Percentiles rank a stretch among this genome's conserved stretches.
phyloP scores from a whole-genome alignment of 2,329 filamentous ascomycete species.

The Penicillium sp. region DNA sequence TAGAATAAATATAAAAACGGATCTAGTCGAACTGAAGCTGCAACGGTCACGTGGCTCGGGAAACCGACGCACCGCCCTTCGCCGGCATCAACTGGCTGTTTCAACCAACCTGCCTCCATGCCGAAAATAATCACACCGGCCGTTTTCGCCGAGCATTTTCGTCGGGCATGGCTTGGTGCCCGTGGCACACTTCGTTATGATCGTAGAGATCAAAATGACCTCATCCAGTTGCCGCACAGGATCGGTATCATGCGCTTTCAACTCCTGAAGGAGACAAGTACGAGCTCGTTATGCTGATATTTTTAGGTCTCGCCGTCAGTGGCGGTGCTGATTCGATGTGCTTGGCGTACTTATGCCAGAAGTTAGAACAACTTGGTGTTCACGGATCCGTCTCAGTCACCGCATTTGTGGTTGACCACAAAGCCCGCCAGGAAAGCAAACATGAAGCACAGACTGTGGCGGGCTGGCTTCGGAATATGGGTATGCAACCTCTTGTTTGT shows the following conservation, averaged over 20 bases:
- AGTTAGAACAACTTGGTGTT: conserved; percentile 40
- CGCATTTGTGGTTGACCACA: conserved; percentile 66
- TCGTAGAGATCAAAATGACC: conserved; percentile 10
- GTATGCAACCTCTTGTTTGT: conserved; percentile 39
- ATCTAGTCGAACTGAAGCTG: not conserved
- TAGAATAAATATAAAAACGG: too few species aligned
- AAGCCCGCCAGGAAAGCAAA: conserved; percentile 58
- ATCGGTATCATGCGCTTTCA: conserved; percentile 24
- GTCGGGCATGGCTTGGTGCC: conserved; percentile 33
- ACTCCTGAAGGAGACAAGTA: not conserved
- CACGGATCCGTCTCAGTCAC: conserved; percentile 42
- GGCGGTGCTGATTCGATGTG: conserved; percentile 99
- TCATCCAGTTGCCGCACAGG: conserved; percentile 25
- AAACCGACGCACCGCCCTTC: conserved; percentile 7
- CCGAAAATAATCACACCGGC: conserved; percentile 28
- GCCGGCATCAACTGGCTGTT: conserved; percentile 1
- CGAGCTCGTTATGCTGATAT: conserved; percentile 7
- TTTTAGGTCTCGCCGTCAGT: conserved; percentile 77
- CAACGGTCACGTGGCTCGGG: not conserved
- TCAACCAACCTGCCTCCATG: conserved; percentile 11
- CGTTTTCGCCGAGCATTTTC: conserved; percentile 36
- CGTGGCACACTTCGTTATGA: conserved; percentile 15
- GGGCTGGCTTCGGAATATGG: conserved; percentile 48
- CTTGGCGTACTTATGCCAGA: conserved; percentile 73
- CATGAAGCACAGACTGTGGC: conserved; percentile 60